A percentile compares a stretch with the other conserved stretches of the same genome.
Evolutionary conservation across 2,329 filamentous ascomycete genomes (phyloP).

Genomic region (Neonectria ditissima): DNA sequence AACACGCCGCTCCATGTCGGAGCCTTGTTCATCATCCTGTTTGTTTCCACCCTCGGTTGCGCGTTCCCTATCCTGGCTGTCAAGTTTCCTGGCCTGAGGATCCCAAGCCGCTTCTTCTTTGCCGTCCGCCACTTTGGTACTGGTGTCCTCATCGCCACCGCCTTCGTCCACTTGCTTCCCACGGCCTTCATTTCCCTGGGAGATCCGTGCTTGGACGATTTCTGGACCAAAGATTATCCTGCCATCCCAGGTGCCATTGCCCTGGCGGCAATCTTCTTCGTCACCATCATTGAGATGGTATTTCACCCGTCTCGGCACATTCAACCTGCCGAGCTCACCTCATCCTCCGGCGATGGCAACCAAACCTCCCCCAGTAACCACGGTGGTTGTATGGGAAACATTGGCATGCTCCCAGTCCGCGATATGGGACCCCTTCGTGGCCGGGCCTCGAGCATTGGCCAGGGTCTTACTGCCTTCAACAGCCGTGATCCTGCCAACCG

Average conservation of each 20-base stretch:
- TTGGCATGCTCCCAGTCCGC: constrained; percentile 46
- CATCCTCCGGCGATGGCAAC: constrained; percentile 4
- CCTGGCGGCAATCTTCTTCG: constrained; percentile 81
- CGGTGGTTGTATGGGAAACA: constrained; percentile 43
- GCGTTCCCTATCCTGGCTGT: constrained; percentile 67
- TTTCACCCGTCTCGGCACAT: constrained; percentile 59
- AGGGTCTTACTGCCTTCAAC: constrained; percentile 48
- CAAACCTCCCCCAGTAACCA: constrained; percentile 15
- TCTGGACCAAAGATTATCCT: constrained; percentile 81
- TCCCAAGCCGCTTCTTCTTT: constrained; percentile 68
- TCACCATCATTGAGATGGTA: constrained; percentile 83
- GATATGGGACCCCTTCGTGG: constrained; percentile 51
- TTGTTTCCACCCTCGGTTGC: constrained; percentile 61
- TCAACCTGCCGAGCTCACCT: constrained; percentile 31
- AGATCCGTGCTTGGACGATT: constrained; percentile 75
- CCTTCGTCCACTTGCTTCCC: constrained; percentile 81
- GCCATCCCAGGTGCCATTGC: constrained; percentile 85
- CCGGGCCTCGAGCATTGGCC: constrained; percentile 50
- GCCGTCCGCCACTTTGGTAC: constrained; percentile 78
- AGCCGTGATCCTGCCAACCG: constrained; percentile 33
- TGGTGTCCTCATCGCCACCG: constrained; percentile 79
- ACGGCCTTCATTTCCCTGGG: constrained; percentile 73
- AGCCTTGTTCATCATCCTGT: constrained; percentile 64
- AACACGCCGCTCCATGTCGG: constrained; percentile 69
- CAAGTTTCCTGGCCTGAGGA: constrained; percentile 63